Evolutionary conservation across 139 green algal species (phyloP).

Genomic region (Limnomonas spitsbergensis): DNA sequence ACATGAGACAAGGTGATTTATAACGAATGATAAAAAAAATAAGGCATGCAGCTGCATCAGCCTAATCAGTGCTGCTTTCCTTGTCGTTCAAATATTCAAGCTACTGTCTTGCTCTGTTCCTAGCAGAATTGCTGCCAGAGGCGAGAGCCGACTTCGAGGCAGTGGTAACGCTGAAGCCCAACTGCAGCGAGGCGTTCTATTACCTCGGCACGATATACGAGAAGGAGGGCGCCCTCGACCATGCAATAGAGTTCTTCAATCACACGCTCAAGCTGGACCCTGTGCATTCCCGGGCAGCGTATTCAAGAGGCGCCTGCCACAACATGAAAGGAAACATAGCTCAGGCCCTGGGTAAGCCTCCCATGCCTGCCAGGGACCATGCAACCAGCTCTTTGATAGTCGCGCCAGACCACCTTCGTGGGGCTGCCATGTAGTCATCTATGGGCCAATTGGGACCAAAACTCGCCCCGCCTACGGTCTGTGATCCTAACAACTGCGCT

Average conservation of each 20-base stretch:
- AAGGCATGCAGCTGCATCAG: not conserved
- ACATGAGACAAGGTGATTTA: not conserved
- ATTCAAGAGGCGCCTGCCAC: constrained; percentile 64
- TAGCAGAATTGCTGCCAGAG: not conserved
- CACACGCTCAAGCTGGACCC: constrained; percentile 62
- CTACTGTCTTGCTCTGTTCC: too few relatives aligned
- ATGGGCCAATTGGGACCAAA: not conserved
- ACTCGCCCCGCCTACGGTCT: not conserved
- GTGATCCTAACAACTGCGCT: too few relatives aligned
- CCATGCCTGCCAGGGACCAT: not conserved
- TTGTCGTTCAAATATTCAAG: constrained; percentile 47
- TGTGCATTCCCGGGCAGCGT: constrained; percentile 68
- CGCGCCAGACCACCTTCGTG: not conserved
- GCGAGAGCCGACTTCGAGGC: not conserved
- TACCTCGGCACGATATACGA: constrained; percentile 54
- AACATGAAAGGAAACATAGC: constrained; percentile 66
- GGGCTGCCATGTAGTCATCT: not conserved
- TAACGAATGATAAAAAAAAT: not conserved
- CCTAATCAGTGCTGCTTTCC: constrained; percentile 42
- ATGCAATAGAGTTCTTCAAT: constrained; percentile 63
- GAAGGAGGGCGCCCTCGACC: constrained; percentile 50
- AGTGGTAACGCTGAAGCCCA: not conserved
- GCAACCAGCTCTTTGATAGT: not conserved
- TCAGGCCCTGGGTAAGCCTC: constrained; percentile 59
- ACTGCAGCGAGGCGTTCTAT: constrained; percentile 58